Evolutionary conservation across 192 early-diverging fungal species (phyloP).

Genomic region (Backusella tarrabulga): DNA sequence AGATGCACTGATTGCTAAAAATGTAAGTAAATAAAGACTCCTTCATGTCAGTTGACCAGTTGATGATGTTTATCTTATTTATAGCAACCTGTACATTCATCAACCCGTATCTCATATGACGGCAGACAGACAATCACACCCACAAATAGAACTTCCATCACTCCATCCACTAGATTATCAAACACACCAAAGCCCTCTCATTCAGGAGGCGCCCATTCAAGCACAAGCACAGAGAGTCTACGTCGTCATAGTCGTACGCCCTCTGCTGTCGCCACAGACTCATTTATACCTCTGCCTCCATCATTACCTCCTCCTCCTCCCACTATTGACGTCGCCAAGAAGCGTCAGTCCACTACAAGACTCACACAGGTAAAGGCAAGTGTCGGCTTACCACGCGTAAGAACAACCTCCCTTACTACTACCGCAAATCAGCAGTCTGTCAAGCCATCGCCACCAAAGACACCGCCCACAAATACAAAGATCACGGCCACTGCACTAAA

Average conservation of each 20-base stretch:
- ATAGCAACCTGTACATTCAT: constrained; percentile 7
- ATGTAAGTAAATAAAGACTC: constrained; percentile 7
- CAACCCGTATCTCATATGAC: constrained; percentile 13
- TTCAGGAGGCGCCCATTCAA: neutral
- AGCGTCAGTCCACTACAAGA: constrained; percentile 6
- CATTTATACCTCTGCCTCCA: neutral
- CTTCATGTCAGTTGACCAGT: neutral
- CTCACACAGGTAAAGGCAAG: constrained; percentile 10
- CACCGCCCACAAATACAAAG: neutral
- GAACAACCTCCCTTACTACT: constrained; percentile 12
- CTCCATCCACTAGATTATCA: neutral
- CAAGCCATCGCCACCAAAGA: neutral
- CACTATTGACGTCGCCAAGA: neutral
- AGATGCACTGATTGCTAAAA: constrained; percentile 15
- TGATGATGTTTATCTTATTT: neutral
- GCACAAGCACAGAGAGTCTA: neutral
- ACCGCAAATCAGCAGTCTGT: neutral
- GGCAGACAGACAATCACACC: neutral
- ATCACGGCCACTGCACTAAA: neutral
- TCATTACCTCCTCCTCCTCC: neutral
- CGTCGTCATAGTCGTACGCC: neutral
- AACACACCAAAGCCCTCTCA: neutral
- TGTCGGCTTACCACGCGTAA: constrained; percentile 14
- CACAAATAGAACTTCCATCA: neutral
- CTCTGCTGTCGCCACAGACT: neutral